Evolutionary conservation across 805 yeast genomes (phyloP).

Genomic region (Suhomyces sp.): DNA sequence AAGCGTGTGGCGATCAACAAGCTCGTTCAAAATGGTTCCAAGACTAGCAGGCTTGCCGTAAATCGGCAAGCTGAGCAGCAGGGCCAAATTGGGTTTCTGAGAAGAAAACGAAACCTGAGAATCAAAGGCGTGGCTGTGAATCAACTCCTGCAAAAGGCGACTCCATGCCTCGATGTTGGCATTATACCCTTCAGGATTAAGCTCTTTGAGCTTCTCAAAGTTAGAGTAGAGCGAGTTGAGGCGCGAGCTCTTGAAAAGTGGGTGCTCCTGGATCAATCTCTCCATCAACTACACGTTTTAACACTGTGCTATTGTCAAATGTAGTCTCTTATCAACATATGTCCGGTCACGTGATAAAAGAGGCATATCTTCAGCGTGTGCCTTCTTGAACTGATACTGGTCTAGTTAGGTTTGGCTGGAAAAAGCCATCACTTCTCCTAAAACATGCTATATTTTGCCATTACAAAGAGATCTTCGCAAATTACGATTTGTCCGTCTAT

Average conservation of each 20-base stretch:
- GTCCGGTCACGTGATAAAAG: background rate
- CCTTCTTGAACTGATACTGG: too few species aligned
- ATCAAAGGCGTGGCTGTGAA: constrained; percentile 13
- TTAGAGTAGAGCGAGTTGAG: constrained; percentile 37
- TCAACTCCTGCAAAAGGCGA: constrained; percentile 16
- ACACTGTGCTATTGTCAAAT: background rate
- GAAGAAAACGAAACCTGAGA: constrained; percentile 17
- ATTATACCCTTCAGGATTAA: constrained; percentile 42
- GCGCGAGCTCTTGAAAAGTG: constrained; percentile 26
- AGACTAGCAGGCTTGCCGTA: constrained; percentile 33
- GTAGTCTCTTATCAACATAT: background rate
- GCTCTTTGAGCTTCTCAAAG: constrained; percentile 25
- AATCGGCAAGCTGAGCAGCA: constrained; percentile 22
- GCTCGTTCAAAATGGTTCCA: constrained; percentile 22
- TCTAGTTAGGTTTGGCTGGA: too few species aligned
- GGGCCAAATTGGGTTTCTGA: constrained; percentile 14
- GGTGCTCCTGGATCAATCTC: background rate
- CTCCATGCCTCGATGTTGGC: constrained; percentile 43
- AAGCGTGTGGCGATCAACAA: constrained; percentile 17
- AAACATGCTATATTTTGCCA: too few species aligned
- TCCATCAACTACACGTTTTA: background rate
- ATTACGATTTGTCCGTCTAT: too few species aligned
- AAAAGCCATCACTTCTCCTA: too few species aligned
- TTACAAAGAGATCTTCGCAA: too few species aligned
- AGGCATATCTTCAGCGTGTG: too few species aligned